Percentiles rank a stretch among this genome's conserved stretches.
phyloP scores from a whole-genome alignment of 176 grass and related monocot genomes.

The Areca catechu region DNA sequence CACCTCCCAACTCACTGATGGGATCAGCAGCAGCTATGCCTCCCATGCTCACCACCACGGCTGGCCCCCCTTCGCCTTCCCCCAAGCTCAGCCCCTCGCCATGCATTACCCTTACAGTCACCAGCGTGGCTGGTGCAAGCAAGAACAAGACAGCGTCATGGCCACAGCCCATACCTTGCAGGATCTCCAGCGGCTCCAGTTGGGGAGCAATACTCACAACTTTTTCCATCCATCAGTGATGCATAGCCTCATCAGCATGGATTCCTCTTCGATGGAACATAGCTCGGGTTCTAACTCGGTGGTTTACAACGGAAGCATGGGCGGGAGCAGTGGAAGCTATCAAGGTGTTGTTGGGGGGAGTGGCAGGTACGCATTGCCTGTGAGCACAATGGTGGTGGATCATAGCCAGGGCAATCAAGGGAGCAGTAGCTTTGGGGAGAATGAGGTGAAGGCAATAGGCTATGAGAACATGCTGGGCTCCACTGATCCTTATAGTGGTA shows the following conservation, averaged over 20 bases:
- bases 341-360: neutral
- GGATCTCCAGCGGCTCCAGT: constrained; percentile 51
- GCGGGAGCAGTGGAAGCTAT: constrained; percentile 16
- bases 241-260: constrained; percentile 34
- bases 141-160: constrained; percentile 44
- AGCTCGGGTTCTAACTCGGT: constrained; percentile 66
- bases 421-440: constrained; percentile 13
- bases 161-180: constrained; percentile 60
- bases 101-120: constrained; percentile 45
- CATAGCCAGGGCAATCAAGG: neutral
- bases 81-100: constrained; percentile 7
- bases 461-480: constrained; percentile 31
- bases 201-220: constrained; percentile 29
- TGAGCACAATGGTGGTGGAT: constrained; percentile 23
- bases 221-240: constrained; percentile 37
- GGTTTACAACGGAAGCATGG: constrained; percentile 30
- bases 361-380: constrained; percentile 34
- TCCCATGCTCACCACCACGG: constrained; percentile 21
- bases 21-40: constrained; percentile 16
- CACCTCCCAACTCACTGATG: constrained; percentile 11
- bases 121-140: constrained; percentile 60
- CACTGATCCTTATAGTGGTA: constrained; percentile 23
- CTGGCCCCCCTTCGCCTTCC: constrained; percentile 67
- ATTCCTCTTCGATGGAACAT: constrained; percentile 52
- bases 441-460: constrained; percentile 28